These are phyloP conservation scores for Leucocoprinus birnbaumii DNA, from an alignment of 768 basidiomycete genomes.

Conservation along the genomic window DNA sequence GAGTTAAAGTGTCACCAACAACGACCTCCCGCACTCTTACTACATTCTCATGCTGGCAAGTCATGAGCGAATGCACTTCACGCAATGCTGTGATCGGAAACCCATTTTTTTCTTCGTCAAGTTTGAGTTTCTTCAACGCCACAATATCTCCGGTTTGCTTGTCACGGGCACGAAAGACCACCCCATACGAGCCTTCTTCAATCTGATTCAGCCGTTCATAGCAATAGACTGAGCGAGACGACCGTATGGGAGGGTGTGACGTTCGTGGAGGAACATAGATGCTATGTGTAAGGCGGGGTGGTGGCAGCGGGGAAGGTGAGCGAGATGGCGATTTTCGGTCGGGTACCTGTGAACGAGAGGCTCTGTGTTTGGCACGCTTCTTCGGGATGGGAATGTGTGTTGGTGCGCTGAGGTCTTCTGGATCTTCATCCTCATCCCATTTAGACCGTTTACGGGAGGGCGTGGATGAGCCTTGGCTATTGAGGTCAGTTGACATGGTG, in stretches of 20 bases:
- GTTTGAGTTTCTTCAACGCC: conserved; percentile 95
- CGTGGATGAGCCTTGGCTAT: conserved; percentile 40
- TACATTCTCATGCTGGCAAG: conserved; percentile 92
- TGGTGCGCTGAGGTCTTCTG: conserved; percentile 22
- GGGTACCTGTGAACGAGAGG: conserved; percentile 19
- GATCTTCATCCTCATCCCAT: conserved; percentile 57
- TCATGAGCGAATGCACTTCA: conserved; percentile 96
- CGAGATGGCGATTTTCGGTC: conserved; percentile 15
- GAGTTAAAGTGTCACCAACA: conserved; percentile 96
- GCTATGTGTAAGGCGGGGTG: conserved; percentile 44
- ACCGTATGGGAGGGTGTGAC: conserved; percentile 72
- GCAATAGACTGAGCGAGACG: conserved; percentile 91
- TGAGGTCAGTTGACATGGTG: conserved; percentile 22
- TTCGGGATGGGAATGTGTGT: conserved; percentile 43
- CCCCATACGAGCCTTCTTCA: conserved; percentile 97
- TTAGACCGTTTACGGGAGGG: conserved; percentile 75
- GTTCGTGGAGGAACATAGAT: conserved; percentile 73
- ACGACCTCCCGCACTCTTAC: conserved; percentile 97
- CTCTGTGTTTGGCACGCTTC: conserved; percentile 50
- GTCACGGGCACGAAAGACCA: conserved; percentile 95
- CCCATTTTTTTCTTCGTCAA: conserved; percentile 98
- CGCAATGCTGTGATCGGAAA: conserved; percentile 97
- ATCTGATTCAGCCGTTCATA: conserved; percentile 97
- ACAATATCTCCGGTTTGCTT: conserved; percentile 95
- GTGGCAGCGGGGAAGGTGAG: conserved; percentile 16